These are phyloP conservation scores for Myxozyma mucilagina DNA, from an alignment of 805 yeast species.

Conservation along the genomic window DNA sequence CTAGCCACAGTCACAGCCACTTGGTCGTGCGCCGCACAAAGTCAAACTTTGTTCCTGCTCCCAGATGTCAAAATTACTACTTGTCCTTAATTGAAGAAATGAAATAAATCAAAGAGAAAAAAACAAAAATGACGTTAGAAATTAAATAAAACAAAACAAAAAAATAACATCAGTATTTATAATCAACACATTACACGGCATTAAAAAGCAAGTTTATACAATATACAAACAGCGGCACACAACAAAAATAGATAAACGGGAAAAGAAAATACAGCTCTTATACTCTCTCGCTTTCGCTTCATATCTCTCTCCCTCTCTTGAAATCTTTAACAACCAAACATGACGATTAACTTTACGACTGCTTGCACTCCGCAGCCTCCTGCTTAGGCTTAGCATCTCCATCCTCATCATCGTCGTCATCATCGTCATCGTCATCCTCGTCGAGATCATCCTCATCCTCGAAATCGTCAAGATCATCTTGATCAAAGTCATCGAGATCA, in stretches of 20 bases:
- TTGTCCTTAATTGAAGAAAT: no score
- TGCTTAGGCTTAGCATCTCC: conserved; percentile 48
- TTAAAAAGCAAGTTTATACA: conserved; percentile 4
- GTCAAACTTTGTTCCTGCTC: no score
- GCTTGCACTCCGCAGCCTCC: conserved; percentile 62
- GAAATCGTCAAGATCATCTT: conserved; percentile 61
- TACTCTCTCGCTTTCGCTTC: not conserved
- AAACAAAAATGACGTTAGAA: not conserved
- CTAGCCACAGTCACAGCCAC: no score
- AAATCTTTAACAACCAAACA: not conserved
- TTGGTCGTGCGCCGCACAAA: no score
- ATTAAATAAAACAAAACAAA: not conserved
- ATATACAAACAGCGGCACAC: not conserved
- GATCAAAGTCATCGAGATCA: conserved; percentile 61
- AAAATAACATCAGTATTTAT: not conserved
- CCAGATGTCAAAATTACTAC: no score
- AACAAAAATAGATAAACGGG: not conserved
- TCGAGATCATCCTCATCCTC: conserved; percentile 64
- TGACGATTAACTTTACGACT: conserved; percentile 40
- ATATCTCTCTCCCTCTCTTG: not conserved
- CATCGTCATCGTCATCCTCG: conserved; percentile 44
- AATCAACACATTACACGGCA: not conserved
- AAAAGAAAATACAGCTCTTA: not conserved
- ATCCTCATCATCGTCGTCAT: conserved; percentile 40
- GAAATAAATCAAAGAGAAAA: no score